A percentile compares a stretch with the other conserved stretches of the same genome.
phyloP scores from a whole-genome alignment of 2,329 filamentous ascomycete genomes.

The Hyphodiscus sp. region DNA sequence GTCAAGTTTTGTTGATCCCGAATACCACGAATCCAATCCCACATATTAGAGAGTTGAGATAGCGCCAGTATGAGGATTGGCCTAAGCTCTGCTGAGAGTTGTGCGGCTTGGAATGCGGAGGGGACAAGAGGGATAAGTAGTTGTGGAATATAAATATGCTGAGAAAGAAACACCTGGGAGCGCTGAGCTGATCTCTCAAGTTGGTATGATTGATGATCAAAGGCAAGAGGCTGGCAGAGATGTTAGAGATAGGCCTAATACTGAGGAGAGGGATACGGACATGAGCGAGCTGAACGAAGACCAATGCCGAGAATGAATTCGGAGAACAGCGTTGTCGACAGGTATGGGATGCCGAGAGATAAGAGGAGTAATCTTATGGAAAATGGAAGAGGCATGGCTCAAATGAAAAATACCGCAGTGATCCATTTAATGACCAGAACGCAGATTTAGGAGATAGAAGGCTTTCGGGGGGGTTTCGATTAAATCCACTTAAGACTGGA shows the following conservation, averaged over 20 bases:
- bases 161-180: slow-evolving; percentile 4
- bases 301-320: not conserved
- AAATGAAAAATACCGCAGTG: not conserved
- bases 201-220: slow-evolving; percentile 15
- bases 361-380: slow-evolving; percentile 12
- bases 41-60: slow-evolving; percentile 10
- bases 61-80: slow-evolving; percentile 15
- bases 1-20: slow-evolving; percentile 9
- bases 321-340: not conserved
- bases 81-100: slow-evolving; percentile 15
- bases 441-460: slow-evolving; percentile 1
- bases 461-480: slow-evolving; percentile 1
- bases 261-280: not conserved
- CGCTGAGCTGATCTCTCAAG: slow-evolving; percentile 8
- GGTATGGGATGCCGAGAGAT: not conserved
- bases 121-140: slow-evolving; percentile 1
- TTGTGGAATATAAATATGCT: slow-evolving; percentile 6
- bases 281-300: not conserved
- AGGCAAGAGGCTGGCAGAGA: not conserved
- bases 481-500: too few species aligned
- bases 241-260: not conserved
- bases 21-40: slow-evolving; percentile 15
- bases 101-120: slow-evolving; percentile 12
- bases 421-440: not conserved
- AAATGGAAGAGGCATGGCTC: not conserved